Evolutionary conservation across 306 rosid genomes (phyloP).

Genomic region (Cyamopsis tetragonoloba): DNA sequence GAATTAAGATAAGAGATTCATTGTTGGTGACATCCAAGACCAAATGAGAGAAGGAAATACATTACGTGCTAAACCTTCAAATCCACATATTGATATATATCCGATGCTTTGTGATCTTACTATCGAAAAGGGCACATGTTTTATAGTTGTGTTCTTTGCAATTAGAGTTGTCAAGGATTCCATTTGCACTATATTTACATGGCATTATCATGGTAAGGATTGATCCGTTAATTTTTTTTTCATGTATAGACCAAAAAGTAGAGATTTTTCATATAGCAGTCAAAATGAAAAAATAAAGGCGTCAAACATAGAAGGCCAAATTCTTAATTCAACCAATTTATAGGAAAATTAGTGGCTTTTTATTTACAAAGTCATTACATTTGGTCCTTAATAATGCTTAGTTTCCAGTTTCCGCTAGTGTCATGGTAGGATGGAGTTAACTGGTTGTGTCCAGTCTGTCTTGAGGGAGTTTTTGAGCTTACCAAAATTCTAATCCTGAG

Average conservation of each 20-base stretch:
- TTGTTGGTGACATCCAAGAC: constrained; percentile 17
- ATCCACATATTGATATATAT: no score
- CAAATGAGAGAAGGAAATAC: constrained; percentile 6
- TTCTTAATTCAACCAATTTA: no score
- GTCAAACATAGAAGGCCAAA: no score
- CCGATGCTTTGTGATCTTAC: neutral
- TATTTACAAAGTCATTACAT: no score
- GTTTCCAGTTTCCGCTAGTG: neutral
- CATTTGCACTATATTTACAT: constrained; percentile 37
- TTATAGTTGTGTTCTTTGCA: constrained; percentile 22
- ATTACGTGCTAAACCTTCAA: neutral
- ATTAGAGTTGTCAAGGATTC: constrained; percentile 25
- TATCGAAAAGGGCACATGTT: constrained; percentile 11
- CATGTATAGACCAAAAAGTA: no score
- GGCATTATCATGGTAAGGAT: no score
- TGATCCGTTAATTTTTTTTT: no score
- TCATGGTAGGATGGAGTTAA: constrained; percentile 23
- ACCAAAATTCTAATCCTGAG: constrained; percentile 15
- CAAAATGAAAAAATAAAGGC: no score
- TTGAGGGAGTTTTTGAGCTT: constrained; percentile 9
- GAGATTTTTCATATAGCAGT: no score
- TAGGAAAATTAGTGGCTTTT: no score
- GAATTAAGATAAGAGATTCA: neutral
- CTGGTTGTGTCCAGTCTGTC: constrained; percentile 1
- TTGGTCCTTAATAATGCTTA: no score